phyloP scores from a whole-genome alignment of 768 basidiomycete species.

The Mrakia blollopis region DNA sequence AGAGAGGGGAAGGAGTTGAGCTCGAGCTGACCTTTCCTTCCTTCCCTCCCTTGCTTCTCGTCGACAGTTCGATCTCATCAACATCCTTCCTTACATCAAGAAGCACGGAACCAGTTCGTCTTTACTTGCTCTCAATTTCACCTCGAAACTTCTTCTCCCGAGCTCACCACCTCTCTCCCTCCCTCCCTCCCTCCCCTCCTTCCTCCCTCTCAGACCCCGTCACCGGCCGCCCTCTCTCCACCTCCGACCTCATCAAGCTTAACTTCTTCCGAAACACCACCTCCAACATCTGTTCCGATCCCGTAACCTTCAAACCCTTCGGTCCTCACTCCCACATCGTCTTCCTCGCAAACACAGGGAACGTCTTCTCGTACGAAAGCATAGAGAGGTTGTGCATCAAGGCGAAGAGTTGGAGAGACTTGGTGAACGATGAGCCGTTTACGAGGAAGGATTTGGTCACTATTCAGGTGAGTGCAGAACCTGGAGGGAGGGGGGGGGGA shows the following conservation, averaged over 20 bases:
- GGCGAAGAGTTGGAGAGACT: constrained; percentile 57
- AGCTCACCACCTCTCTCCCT: background rate
- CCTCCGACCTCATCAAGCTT: constrained; percentile 47
- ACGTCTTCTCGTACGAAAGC: constrained; percentile 85
- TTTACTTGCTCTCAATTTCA: too few species aligned
- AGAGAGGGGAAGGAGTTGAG: background rate
- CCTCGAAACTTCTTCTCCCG: too few species aligned
- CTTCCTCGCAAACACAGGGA: constrained; percentile 80
- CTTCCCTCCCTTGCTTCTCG: background rate
- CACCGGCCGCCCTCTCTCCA: constrained; percentile 46
- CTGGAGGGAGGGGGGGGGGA: background rate
- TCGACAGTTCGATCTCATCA: constrained; percentile 46
- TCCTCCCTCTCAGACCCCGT: constrained; percentile 47
- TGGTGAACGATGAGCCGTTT: constrained; percentile 78
- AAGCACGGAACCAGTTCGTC: constrained; percentile 45
- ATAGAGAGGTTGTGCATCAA: constrained; percentile 55
- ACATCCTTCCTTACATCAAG: constrained; percentile 91
- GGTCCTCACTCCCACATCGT: constrained; percentile 93
- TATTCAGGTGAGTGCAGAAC: constrained; percentile 56
- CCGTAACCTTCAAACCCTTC: constrained; percentile 96
- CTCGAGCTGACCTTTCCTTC: background rate
- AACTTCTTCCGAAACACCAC: constrained; percentile 45
- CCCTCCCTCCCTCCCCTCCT: background rate
- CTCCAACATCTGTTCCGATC: constrained; percentile 52
- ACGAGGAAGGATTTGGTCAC: constrained; percentile 89